Conservation (phyloP, 306 rosid genomes). For the Ormosia emarginata region DNA sequence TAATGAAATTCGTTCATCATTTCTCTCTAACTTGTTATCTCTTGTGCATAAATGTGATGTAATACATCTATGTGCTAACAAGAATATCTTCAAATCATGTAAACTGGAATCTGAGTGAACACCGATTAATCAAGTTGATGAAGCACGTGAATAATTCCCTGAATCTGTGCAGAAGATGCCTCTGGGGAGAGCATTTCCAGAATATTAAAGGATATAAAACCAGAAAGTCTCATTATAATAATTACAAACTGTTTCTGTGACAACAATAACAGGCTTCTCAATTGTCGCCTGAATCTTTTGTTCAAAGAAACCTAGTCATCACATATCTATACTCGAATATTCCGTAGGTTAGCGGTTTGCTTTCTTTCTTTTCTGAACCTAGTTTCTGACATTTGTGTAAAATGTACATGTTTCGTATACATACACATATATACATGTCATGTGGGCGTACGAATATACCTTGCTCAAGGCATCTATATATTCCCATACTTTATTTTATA, state of each 20-base stretch:
- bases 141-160: conserved; percentile 49
- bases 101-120: conserved; percentile 14
- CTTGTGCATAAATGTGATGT: too few relatives aligned
- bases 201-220: conserved; percentile 8
- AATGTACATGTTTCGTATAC: background rate
- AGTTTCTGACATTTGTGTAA: conserved; percentile 7
- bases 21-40: too few relatives aligned
- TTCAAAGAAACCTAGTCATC: conserved; percentile 38
- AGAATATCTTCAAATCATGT: too few relatives aligned
- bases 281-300: conserved; percentile 25
- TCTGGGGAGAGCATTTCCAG: conserved; percentile 8
- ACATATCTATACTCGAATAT: conserved; percentile 8
- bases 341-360: conserved; percentile 18
- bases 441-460: background rate
- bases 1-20: too few relatives aligned
- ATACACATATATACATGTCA: background rate
- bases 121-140: conserved; percentile 26
- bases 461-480: background rate
- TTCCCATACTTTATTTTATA: background rate
- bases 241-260: conserved; percentile 17
- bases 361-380: conserved; percentile 6
- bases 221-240: conserved; percentile 1
- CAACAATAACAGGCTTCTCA: conserved; percentile 23
- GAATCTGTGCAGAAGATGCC: conserved; percentile 52
- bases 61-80: too few relatives aligned